Conservation (phyloP, 2,329 filamentous ascomycete genomes). For the Talaromyces sp. region DNA sequence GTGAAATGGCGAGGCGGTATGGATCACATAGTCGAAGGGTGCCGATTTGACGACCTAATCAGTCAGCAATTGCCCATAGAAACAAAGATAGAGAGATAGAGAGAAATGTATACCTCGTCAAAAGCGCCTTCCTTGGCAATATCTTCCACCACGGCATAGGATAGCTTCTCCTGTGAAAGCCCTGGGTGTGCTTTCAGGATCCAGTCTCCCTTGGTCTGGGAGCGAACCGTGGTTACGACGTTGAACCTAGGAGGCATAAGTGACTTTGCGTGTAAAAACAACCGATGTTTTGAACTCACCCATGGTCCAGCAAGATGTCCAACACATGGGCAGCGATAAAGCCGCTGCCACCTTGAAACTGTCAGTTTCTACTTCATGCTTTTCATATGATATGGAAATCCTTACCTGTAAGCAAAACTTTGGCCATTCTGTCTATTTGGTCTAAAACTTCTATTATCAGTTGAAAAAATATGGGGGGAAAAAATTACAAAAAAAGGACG, state of each 20-base stretch:
- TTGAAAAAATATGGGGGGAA: too few relatives aligned
- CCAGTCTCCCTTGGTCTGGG: slow-evolving; percentile 57
- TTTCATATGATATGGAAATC: neutral
- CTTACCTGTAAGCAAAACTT: slow-evolving; percentile 36
- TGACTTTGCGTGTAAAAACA: neutral
- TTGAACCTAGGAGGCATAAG: slow-evolving; percentile 44
- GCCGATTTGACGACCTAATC: slow-evolving; percentile 52
- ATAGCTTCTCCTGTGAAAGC: slow-evolving; percentile 53
- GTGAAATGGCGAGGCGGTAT: slow-evolving; percentile 72
- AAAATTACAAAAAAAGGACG: neutral
- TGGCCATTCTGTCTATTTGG: slow-evolving; percentile 25
- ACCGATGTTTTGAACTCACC: slow-evolving; percentile 25
- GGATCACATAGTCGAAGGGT: slow-evolving; percentile 68
- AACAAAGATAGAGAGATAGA: neutral
- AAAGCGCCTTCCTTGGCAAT: slow-evolving; percentile 68
- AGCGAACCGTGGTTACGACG: slow-evolving; percentile 60
- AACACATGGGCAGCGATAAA: slow-evolving; percentile 65
- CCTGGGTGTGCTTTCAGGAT: slow-evolving; percentile 53
- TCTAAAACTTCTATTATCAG: too few relatives aligned
- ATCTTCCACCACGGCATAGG: slow-evolving; percentile 66
- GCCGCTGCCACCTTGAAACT: slow-evolving; percentile 51
- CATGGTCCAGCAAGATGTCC: slow-evolving; percentile 53
- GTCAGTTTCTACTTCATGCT: neutral
- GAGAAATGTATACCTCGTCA: slow-evolving; percentile 42
- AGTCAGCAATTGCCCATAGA: slow-evolving; percentile 7